Evolutionary conservation across 1,139 yeast species (phyloP).

Genomic region (Sugiyamaella castrensis): DNA sequence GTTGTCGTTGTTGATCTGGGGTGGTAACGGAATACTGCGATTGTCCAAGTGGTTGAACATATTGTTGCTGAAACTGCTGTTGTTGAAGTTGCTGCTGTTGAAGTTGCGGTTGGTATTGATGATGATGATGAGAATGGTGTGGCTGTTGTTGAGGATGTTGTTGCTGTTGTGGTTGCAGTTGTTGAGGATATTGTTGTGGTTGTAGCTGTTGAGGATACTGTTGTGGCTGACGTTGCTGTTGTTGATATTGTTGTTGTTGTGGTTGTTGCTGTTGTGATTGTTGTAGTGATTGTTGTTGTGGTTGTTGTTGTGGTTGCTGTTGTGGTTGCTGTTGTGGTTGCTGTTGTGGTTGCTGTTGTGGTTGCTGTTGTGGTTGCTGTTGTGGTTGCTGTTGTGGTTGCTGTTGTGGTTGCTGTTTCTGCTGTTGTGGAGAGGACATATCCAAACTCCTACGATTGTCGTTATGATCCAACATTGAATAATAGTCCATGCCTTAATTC

Average conservation of each 20-base stretch:
- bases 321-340: neutral
- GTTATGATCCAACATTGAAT: constrained; percentile 2
- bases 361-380: constrained; percentile 14
- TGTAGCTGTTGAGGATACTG: neutral
- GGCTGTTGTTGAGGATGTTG: neutral
- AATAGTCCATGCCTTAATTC: constrained; percentile 4
- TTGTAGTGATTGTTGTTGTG: constrained; percentile 5
- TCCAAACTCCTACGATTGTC: constrained; percentile 15
- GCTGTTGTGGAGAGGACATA: constrained; percentile 18
- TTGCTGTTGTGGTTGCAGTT: neutral
- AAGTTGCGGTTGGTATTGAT: neutral
- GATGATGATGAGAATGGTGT: neutral
- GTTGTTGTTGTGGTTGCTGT: neutral
- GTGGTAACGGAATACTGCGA: too few species aligned
- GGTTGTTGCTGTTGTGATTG: constrained; percentile 19
- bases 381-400: constrained; percentile 21
- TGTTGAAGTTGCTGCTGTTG: constrained; percentile 26
- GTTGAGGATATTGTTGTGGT: neutral
- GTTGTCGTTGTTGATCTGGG: too few species aligned
- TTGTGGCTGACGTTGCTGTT: neutral
- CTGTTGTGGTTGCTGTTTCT: constrained; percentile 19
- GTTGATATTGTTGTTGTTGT: constrained; percentile 12
- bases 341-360: constrained; percentile 8
- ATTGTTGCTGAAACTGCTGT: neutral
- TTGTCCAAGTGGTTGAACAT: neutral